These are phyloP conservation scores for Astrothelium macrocarpum DNA, from an alignment of 495 filamentous ascomycete genomes.

Conservation along the genomic window DNA sequence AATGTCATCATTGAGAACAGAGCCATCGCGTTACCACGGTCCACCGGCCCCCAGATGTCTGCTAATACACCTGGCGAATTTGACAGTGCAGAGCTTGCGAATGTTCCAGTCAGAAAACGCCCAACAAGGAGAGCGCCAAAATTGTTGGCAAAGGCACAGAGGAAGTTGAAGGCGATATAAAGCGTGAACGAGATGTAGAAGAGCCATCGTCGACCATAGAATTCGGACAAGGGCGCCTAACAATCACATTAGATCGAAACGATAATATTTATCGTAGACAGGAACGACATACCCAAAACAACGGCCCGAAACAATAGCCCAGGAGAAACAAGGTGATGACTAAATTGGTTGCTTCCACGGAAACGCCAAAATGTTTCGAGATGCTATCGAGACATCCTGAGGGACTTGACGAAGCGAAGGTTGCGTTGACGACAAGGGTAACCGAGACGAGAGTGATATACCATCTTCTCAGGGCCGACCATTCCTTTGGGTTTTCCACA, in stretches of 20 bases:
- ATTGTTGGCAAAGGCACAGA: conserved; percentile 45
- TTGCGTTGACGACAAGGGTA: conserved; percentile 43
- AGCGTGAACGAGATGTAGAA: conserved; percentile 37
- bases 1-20: conserved; percentile 32
- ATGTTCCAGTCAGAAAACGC: conserved; percentile 43
- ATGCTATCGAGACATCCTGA: conserved; percentile 41
- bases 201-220: conserved; percentile 43
- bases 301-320: conserved; percentile 43
- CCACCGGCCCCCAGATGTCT: conserved; percentile 45
- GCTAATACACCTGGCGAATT: conserved; percentile 42
- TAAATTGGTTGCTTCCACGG: conserved; percentile 37
- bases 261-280: not conserved
- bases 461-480: conserved; percentile 35
- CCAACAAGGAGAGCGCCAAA: conserved; percentile 41
- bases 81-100: conserved; percentile 41
- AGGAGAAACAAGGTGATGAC: conserved; percentile 45
- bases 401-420: conserved; percentile 43
- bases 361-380: conserved; percentile 35
- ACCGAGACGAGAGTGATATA: conserved; percentile 40
- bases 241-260: not conserved
- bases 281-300: conserved; percentile 29
- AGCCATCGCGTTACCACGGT: conserved; percentile 43
- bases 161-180: conserved; percentile 43
- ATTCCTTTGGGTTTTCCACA: conserved; percentile 45
- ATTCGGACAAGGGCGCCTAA: conserved; percentile 41